A percentile compares a stretch with the other conserved stretches of the same genome.
phyloP scores from a whole-genome alignment of 768 basidiomycete genomes.

The Mycena galopus region DNA sequence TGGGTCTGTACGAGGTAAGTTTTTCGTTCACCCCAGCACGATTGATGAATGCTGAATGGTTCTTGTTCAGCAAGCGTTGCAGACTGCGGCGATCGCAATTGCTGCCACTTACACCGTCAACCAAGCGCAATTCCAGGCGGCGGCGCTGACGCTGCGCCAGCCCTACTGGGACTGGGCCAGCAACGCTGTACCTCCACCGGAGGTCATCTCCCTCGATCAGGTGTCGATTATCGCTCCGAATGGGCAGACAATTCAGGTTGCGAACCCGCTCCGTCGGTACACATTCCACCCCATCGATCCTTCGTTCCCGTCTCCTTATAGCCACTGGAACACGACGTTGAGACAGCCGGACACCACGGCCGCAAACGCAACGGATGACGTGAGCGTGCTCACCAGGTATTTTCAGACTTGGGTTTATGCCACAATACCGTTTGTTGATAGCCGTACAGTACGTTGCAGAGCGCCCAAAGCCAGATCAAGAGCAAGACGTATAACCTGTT shows the following conservation, averaged over 20 bases:
- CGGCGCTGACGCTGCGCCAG: slow-evolving; percentile 52
- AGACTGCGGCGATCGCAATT: slow-evolving; percentile 54
- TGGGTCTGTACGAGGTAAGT: slow-evolving; percentile 63
- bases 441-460: slow-evolving; percentile 37
- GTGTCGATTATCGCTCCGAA: slow-evolving; percentile 51
- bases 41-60: neutral
- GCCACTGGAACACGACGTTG: slow-evolving; percentile 50
- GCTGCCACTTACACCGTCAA: slow-evolving; percentile 56
- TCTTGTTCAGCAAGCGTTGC: slow-evolving; percentile 59
- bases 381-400: slow-evolving; percentile 46
- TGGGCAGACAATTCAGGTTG: slow-evolving; percentile 43
- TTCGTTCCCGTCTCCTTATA: slow-evolving; percentile 48
- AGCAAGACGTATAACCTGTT: slow-evolving; percentile 55
- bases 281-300: slow-evolving; percentile 49
- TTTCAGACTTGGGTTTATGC: neutral
- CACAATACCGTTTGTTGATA: neutral
- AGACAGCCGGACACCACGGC: slow-evolving; percentile 46
- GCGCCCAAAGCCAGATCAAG: slow-evolving; percentile 43
- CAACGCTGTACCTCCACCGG: slow-evolving; percentile 52
- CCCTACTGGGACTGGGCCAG: slow-evolving; percentile 69
- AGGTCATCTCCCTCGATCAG: slow-evolving; percentile 50
- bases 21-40: neutral
- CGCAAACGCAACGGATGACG: slow-evolving; percentile 48
- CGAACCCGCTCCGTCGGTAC: slow-evolving; percentile 53
- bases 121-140: slow-evolving; percentile 46